Conservation (phyloP, 768 basidiomycete genomes). For the Termitomyces sp. region DNA sequence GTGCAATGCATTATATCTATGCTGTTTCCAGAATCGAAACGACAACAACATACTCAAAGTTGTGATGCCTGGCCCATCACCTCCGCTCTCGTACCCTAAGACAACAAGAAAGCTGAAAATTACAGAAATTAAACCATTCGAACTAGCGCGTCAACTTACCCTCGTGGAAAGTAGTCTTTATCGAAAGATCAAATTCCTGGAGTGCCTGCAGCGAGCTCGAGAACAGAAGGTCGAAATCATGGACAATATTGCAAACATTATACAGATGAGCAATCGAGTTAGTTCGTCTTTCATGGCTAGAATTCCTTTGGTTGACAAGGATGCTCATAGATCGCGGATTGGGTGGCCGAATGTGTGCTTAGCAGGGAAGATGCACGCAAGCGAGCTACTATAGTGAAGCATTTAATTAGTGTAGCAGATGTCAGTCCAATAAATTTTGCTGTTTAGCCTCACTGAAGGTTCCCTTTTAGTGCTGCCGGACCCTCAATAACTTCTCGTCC, state of each 20-base stretch:
- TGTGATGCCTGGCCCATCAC: slow-evolving; percentile 57
- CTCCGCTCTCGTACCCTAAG: slow-evolving; percentile 71
- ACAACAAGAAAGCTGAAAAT: slow-evolving; percentile 70
- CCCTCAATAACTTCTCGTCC: slow-evolving; percentile 90
- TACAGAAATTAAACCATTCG: slow-evolving; percentile 80
- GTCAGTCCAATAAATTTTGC: slow-evolving; percentile 41
- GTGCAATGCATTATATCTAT: not conserved
- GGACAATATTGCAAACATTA: slow-evolving; percentile 84
- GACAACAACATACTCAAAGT: slow-evolving; percentile 76
- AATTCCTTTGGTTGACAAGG: not conserved
- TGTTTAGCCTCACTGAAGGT: not conserved
- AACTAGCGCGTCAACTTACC: slow-evolving; percentile 92
- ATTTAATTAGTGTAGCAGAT: slow-evolving; percentile 88
- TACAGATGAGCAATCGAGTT: slow-evolving; percentile 84
- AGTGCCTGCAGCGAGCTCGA: slow-evolving; percentile 81
- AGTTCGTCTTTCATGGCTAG: slow-evolving; percentile 14
- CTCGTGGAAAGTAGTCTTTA: slow-evolving; percentile 86
- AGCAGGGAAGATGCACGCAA: slow-evolving; percentile 76
- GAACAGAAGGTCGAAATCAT: slow-evolving; percentile 67
- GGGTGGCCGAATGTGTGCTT: slow-evolving; percentile 85
- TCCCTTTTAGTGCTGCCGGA: slow-evolving; percentile 70
- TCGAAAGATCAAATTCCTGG: slow-evolving; percentile 82
- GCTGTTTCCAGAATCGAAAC: slow-evolving; percentile 12
- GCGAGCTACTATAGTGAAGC: slow-evolving; percentile 78
- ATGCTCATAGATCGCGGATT: slow-evolving; percentile 71